Evolutionary conservation across 177 flowering plant genomes (phyloP), one percentile per base, ranked within the genome.

Genomic region (Vitis hybrid): DNA sequence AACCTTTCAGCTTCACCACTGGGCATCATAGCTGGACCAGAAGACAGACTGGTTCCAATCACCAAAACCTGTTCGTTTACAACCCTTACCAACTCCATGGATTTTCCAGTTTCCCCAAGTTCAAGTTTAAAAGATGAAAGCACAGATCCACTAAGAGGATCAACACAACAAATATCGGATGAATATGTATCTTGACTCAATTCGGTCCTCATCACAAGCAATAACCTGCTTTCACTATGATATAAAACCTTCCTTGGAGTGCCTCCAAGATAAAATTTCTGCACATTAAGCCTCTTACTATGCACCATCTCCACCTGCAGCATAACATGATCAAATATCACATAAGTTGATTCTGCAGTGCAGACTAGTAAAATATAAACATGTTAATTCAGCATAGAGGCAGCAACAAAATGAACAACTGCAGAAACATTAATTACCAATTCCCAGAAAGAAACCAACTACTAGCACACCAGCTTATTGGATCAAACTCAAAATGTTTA

Each of bases 1-100:
- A 50, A 92, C 99, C 96, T 90, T 84, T 93, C 99, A 78, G 99
- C 91, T 90, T 95, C 99, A 67, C 99, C 99, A 83, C 91, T 92
- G 66, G 98, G 86, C 98, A 95, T 87, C n/a, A 95, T 87, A 74
- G 94, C 92, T 56, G 90, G 94, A 72, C 98, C 96, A 71, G 88
- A 72, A 73, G 94, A 89, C 56, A 76, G 80, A 74, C 97, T 89
- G 49, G 99, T 93, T 69, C 99, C 99, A 71, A 95, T 82, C 58
- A 95, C 90, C 79, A 93, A 75, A 51, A 92, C 91, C 62, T 86
- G 90, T 67, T 90, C 94, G 80, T 77, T 84, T 74, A 90, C 94
- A 67, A 85, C 88, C 83, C 79, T 86, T 65, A 93, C 86, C 20
- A 95, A 75, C 74, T 93, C 96, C 99, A 95, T 93, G 75, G 90